Percentiles rank a stretch among this genome's conserved stretches.
These are phyloP conservation scores for Avicennia marina DNA, from an alignment of 257 asterid species.

Conservation along the genomic window DNA sequence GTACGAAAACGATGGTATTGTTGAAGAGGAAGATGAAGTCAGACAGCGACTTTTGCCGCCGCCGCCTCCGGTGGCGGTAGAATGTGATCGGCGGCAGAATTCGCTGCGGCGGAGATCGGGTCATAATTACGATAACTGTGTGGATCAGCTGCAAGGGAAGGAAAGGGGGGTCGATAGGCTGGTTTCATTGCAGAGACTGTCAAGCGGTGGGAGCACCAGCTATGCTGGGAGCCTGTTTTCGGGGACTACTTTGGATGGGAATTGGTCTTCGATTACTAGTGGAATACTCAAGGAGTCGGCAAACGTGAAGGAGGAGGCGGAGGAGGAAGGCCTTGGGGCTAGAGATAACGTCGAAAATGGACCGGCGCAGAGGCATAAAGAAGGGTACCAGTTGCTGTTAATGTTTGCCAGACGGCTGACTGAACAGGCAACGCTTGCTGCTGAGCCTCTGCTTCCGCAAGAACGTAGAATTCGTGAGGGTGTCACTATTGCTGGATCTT, in stretches of 20 bases:
- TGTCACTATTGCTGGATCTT: conserved; percentile 31
- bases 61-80: conserved; percentile 27
- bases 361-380: conserved; percentile 43
- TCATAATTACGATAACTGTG: conserved; percentile 20
- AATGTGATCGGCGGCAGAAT: conserved; percentile 24
- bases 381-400: conserved; percentile 66
- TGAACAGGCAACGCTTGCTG: conserved; percentile 53
- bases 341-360: conserved; percentile 20
- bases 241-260: conserved; percentile 65
- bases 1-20: conserved; percentile 18
- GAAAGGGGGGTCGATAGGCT: conserved; percentile 49
- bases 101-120: conserved; percentile 33
- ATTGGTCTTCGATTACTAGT: conserved; percentile 51
- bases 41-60: conserved; percentile 36
- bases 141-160: conserved; percentile 25
- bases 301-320: conserved; percentile 34
- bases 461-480: conserved; percentile 28
- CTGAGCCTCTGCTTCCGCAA: conserved; percentile 46
- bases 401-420: conserved; percentile 62
- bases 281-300: conserved; percentile 36
- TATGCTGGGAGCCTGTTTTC: conserved; percentile 79
- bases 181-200: conserved; percentile 55
- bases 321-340: conserved; percentile 11
- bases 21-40: conserved; percentile 40
- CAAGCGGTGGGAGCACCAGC: conserved; percentile 74